Evolutionary conservation across 768 basidiomycete species (phyloP), one percentile per base, ranked within the genome.

Genomic region (Rhizopogon salebrosus): DNA sequence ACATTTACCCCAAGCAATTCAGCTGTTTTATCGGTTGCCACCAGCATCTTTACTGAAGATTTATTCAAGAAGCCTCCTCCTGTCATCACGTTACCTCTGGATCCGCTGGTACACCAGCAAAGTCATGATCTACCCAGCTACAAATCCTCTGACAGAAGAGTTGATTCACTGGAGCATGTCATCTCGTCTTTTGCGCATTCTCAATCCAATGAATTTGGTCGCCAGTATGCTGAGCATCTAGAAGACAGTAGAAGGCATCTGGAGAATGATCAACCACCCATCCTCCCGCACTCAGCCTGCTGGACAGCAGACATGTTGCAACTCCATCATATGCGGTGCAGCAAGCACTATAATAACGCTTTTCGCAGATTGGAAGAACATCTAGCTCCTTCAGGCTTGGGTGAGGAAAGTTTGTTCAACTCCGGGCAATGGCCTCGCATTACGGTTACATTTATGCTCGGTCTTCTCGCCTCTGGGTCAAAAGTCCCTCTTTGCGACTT

Each of bases 371-470:
- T 62, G 37, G 45, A 42, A 22, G 41, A 52, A 4, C 9, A 18
- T 36, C 52, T 57, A 58, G 59, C 7, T 62, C 59, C 62, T 2
- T 26, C 8, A 11, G 50, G 20, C 26, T 35, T 23, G 2, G 42
- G 48, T 9, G 64, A 64, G 36, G 29, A 52, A 1, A 54, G 60
- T 9, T 22, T 64, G n/a, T 18, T 22, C 36, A 29, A 23, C 10
- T 58, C 64, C 10, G 61, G 62, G 14, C 59, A 67, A 51, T 74
- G 73, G 71, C 74, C 74, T 1, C 61, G 66, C 34, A 52, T 72
- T 24, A 68, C 69, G 4, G 41, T 51, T 1, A 64, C 61, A 42
- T 51, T 58, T 35, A 56, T 75, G 8, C 60, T 76, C 5, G 51
- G 54, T n/a, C 52, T 55, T 3, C 58, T 75, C 41, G 61, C 65